Conservation (phyloP, 257 asterid species). For the Lantana camara region DNA sequence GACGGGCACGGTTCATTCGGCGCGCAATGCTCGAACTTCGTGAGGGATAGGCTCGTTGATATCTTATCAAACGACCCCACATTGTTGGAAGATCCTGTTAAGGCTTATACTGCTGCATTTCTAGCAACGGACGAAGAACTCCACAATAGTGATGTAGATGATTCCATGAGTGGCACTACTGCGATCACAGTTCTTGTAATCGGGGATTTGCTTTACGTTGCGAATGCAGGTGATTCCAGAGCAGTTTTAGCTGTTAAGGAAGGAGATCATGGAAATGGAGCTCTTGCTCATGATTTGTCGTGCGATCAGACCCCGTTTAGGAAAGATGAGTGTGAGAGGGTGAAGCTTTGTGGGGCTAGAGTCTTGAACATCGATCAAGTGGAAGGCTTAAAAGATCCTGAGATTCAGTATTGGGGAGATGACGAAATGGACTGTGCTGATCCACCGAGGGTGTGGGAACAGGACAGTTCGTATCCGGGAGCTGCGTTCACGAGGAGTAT, state of each 20-base stretch:
- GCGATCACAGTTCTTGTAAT: slow-evolving; percentile 76
- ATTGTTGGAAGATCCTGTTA: slow-evolving; percentile 80
- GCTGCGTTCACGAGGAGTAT: slow-evolving; percentile 70
- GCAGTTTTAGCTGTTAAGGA: slow-evolving; percentile 86
- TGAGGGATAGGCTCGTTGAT: slow-evolving; percentile 73
- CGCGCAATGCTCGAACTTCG: slow-evolving; percentile 76
- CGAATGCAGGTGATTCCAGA: slow-evolving; percentile 94
- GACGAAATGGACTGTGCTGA: slow-evolving; percentile 63
- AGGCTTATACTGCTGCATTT: slow-evolving; percentile 75
- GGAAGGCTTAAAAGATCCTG: slow-evolving; percentile 89
- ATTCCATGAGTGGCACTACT: slow-evolving; percentile 96
- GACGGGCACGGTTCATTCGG: slow-evolving; percentile 93
- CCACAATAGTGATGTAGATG: slow-evolving; percentile 70
- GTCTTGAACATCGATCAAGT: slow-evolving; percentile 93
- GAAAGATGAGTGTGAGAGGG: slow-evolving; percentile 87
- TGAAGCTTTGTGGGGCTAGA: slow-evolving; percentile 86
- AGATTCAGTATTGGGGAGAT: slow-evolving; percentile 79
- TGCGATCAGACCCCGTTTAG: slow-evolving; percentile 89
- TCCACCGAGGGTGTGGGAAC: slow-evolving; percentile 74
- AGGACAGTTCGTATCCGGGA: slow-evolving; percentile 62
- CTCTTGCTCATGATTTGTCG: slow-evolving; percentile 74
- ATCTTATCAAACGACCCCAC: slow-evolving; percentile 52
- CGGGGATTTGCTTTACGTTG: slow-evolving; percentile 80
- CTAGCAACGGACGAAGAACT: slow-evolving; percentile 79
- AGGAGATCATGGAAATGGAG: slow-evolving; percentile 37